Conservation (phyloP, 495 filamentous ascomycete genomes). For the Trichoderma orchidacearum region DNA sequence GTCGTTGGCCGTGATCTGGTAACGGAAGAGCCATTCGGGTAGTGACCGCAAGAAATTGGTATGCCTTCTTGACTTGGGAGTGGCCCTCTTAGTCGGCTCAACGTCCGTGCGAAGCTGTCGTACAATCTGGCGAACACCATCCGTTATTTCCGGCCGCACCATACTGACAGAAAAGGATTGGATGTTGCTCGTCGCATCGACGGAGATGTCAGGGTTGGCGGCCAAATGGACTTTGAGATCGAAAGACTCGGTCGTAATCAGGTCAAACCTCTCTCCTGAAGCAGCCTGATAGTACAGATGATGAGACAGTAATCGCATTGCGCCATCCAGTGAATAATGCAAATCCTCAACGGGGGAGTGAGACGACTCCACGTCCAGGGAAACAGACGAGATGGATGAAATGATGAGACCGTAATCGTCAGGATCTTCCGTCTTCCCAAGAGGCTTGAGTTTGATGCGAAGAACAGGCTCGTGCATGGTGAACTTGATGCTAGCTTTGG, state of each 20-base stretch:
- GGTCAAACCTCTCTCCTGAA: conserved; percentile 64
- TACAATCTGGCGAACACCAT: conserved; percentile 83
- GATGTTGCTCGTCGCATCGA: conserved; percentile 64
- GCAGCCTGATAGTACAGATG: conserved; percentile 92
- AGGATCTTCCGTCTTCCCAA: conserved; percentile 45
- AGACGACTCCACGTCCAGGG: conserved; percentile 83
- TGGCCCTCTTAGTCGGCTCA: conserved; percentile 43
- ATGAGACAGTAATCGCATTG: conserved; percentile 72
- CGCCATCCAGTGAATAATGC: conserved; percentile 74
- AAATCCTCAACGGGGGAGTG: conserved; percentile 75
- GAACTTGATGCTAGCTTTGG: conserved; percentile 88
- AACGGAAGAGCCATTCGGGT: conserved; percentile 73
- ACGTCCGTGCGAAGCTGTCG: conserved; percentile 54
- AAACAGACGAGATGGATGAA: conserved; percentile 82
- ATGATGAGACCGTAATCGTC: conserved; percentile 90
- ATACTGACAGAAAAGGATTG: conserved; percentile 83
- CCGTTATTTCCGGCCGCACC: conserved; percentile 79
- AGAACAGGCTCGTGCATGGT: conserved; percentile 93
- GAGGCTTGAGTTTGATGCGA: conserved; percentile 68
- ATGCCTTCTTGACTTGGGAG: conserved; percentile 31
- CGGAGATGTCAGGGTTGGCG: conserved; percentile 73
- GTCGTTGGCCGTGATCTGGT: conserved; percentile 74
- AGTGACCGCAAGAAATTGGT: conserved; percentile 62
- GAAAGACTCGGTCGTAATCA: conserved; percentile 72
- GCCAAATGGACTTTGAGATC: conserved; percentile 76